These are phyloP conservation scores for Trametes cinnabarina DNA, from an alignment of 768 basidiomycete genomes.

Conservation along the genomic window DNA sequence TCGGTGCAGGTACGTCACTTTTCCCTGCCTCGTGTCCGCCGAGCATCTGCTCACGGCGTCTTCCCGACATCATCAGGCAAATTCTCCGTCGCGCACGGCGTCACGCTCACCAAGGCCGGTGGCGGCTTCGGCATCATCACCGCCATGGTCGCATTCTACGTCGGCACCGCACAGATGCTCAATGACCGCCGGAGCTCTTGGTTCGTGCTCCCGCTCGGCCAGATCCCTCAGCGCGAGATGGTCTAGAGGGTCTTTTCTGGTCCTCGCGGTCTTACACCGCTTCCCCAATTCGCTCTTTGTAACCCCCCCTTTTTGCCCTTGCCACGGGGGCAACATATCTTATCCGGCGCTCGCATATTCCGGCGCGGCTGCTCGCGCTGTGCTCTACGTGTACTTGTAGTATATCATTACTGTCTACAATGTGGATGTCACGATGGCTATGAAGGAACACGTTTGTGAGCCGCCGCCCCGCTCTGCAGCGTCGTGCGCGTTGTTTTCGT, in stretches of 20 bases:
- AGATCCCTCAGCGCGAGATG: constrained; percentile 25
- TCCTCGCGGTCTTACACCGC: neutral
- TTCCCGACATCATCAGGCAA: constrained; percentile 14
- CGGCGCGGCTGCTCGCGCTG: neutral
- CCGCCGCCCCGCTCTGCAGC: neutral
- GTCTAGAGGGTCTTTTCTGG: neutral
- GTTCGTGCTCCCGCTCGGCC: constrained; percentile 43
- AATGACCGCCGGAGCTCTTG: constrained; percentile 32
- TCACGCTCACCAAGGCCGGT: constrained; percentile 36
- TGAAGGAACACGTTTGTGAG: neutral
- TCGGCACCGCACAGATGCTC: constrained; percentile 42
- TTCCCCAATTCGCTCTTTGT: neutral
- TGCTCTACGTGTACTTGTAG: constrained; percentile 11
- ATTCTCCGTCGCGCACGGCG: constrained; percentile 13
- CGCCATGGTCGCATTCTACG: constrained; percentile 47
- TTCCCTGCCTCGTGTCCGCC: too few species aligned
- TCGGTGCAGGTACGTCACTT: constrained; percentile 38
- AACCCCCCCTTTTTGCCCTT: constrained; percentile 1
- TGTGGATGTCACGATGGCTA: constrained; percentile 1
- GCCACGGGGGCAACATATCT: constrained; percentile 12
- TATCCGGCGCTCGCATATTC: constrained; percentile 7
- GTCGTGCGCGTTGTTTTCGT: too few species aligned
- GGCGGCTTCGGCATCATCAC: constrained; percentile 47
- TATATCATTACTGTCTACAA: neutral
- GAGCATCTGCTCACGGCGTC: neutral